Evolutionary conservation across 768 basidiomycete genomes (phyloP), one percentile per base, ranked within the genome.

Genomic region (Boletus subcaerulescens): DNA sequence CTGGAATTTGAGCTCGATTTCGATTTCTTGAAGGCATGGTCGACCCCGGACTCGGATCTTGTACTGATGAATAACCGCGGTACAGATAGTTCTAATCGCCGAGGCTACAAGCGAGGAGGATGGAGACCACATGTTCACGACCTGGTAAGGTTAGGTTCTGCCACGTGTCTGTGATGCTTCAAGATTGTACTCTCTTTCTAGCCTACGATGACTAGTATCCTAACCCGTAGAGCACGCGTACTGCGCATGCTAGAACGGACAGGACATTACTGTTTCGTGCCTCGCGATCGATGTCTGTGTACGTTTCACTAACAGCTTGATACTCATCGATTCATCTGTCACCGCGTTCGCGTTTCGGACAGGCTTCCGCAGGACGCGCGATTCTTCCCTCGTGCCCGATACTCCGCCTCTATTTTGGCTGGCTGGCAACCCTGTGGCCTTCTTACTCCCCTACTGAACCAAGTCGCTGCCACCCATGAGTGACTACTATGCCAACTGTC

Each of bases 321-420:
- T 57, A 29, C 22, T 24, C 22, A 24, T 24, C 22, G 22, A 24
- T 53, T 48, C 53, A 56, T 44, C 58, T 60, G 24, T 55, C 60
- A 55, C 50, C 50, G 40, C 60, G 41, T 53, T 68, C 56, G 65
- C 60, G 62, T 60, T 70, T 64, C 59, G 65, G 68, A 65, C 60
- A 57, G 60, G 62, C 48, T 56, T 56, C 61, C 60, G 56, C 55
- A 61, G 53, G 50, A 54, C 58, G 54, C 50, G 60, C 60, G 62
- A 66, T 55, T 60, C 63, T 53, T 56, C 48, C 69, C 70, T 72
- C 69, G 70, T 70, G 70, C 49, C 56, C 52, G 48, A 54, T 55
- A 42, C 52, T 50, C 60, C 48, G 55, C 65, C 51, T 49, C 64
- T 68, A 67, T 66, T 63, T 55, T 52, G 59, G 12, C 55, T 53